Base-by-base conservation (phyloP, 192 early-diverging fungal species). In the Entophlyctis luteolus region DNA sequence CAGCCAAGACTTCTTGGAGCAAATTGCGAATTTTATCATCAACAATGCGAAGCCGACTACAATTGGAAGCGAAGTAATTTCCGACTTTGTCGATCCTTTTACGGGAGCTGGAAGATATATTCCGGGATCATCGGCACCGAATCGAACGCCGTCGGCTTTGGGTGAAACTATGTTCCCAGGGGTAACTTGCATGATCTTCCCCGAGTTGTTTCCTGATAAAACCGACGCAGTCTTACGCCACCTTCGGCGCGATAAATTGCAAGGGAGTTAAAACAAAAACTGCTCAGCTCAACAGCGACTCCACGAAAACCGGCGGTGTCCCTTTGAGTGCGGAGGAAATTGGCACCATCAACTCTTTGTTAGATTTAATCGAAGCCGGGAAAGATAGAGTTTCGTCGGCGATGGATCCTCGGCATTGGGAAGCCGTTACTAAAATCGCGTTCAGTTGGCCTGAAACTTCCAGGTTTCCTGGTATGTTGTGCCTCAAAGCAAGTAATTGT, bases 1-100 rank as follows among this genome's bases (percentile, higher is more conserved):
- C 0, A 70, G 87, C 20, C 88, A 91, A 74, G 87, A 79, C 5
- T 95, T 89, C 60, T 70, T 98, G 68, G 98, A 99, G 53, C 88
- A 94, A 62, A 89, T 99, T 36, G 98, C 89, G 3, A 82, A 93
- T 60, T 99, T 99, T 74, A 96, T 99, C 39, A 87, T 81, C 5
- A 83, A 85, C 48, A 99, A 98, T 72, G 78, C 94, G 4, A 75
- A 84, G 6, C 86, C 74, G 16, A 82, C 82, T 3, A 77, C 81
- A 36, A 18, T 91, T 48, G 89, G 87, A 16, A 20, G 53, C 38
- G 27, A 38, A 34, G 48, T 27, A 10, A 36, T 60, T 60, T 3
- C 70, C 14, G 29, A 55, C 42, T 84, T 75, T 71, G 50, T 73
- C 35, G 86, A 89, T 75, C 88, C 88, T 27, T 88, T 83, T 56